Evolutionary conservation across 2,329 filamentous ascomycete genomes (phyloP), one percentile per base, ranked within the genome.

Genomic region (Paracamarosporium sp.): DNA sequence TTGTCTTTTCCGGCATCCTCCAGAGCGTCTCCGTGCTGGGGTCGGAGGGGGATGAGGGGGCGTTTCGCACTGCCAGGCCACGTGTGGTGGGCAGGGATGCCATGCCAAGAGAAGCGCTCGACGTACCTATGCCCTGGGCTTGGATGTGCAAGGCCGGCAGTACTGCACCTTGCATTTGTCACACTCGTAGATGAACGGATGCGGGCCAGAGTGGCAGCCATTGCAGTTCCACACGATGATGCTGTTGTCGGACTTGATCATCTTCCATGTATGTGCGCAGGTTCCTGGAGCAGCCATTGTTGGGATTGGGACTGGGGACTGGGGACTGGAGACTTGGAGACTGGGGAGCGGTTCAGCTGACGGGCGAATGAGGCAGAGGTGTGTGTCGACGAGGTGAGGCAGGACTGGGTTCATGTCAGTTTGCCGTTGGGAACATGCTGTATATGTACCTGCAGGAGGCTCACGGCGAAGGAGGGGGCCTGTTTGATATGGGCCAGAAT

Each of bases 181-280:
- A 70, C 81, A 83, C 65, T 83, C 80, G 64, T 75, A 83, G 70
- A 83, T 83, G 72, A 74, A 80, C 72, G 78, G 81, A 68, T 83
- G 80, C 17, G 80, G 80, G 4, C 81, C 81, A 1, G 78, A 81
- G 64, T 82, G 81, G 71, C 81, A 83, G 64, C 80, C 68, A 67
- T 82, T 80, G 77, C 81, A 83, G 56, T 81, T 81, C 81, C 81
- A 83, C 55, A 81, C 73, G 56, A 83, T 78, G 60, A 83, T 72
- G 4, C 79, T 82, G 13, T 79, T 82, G 68, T 82, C 80, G 22
- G 80, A 82, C 67, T 83, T 83, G 77, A 83, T 81, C 69, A 82
- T 75, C 63, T 79, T 78, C 77, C 81, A 83, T 35, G 67, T 67
- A 67, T 83, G 81, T 47, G 78, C 70, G 75, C 81, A 83, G 68